A percentile compares a stretch with the other conserved stretches of the same genome.
These are phyloP conservation scores for Clavispora asparagi DNA, from an alignment of 805 yeast species.

Conservation along the genomic window DNA sequence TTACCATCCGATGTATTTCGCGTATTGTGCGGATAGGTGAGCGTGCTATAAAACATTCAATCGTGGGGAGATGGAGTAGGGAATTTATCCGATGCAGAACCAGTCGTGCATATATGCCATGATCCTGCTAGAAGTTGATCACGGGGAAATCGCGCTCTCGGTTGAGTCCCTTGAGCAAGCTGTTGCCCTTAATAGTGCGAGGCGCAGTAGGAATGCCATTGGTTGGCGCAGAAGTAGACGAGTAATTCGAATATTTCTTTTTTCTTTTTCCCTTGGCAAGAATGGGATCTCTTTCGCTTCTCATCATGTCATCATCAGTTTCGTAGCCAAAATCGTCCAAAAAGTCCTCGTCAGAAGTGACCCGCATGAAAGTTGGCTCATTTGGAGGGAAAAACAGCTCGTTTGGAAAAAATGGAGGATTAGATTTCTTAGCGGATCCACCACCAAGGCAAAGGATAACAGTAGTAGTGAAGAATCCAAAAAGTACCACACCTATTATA, in stretches of 20 bases:
- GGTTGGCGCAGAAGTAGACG: slow-evolving; percentile 2
- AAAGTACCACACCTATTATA: slow-evolving; percentile 51
- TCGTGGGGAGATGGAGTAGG: too few species aligned
- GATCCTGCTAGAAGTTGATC: neutral
- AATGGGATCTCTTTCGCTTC: slow-evolving; percentile 27
- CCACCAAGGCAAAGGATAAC: slow-evolving; percentile 13
- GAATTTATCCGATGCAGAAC: too few species aligned
- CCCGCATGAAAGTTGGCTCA: slow-evolving; percentile 34
- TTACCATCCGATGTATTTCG: too few species aligned
- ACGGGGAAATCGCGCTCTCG: slow-evolving; percentile 22
- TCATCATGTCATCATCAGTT: slow-evolving; percentile 35
- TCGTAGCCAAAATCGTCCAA: slow-evolving; percentile 37
- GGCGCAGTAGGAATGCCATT: slow-evolving; percentile 19
- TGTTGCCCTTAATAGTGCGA: slow-evolving; percentile 19
- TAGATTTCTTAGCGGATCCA: slow-evolving; percentile 1
- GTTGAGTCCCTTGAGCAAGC: slow-evolving; percentile 12
- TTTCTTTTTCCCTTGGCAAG: slow-evolving; percentile 20
- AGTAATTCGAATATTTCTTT: neutral
- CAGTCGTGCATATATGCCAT: too few species aligned
- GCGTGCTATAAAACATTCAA: too few species aligned
- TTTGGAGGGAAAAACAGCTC: slow-evolving; percentile 9
- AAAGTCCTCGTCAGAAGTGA: slow-evolving; percentile 26
- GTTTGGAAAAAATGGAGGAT: neutral
- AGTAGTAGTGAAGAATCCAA: slow-evolving; percentile 17
- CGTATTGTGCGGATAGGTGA: too few species aligned